Base-by-base conservation (phyloP, 305 asterid genomes). In the Solanum hybrid region DNA sequence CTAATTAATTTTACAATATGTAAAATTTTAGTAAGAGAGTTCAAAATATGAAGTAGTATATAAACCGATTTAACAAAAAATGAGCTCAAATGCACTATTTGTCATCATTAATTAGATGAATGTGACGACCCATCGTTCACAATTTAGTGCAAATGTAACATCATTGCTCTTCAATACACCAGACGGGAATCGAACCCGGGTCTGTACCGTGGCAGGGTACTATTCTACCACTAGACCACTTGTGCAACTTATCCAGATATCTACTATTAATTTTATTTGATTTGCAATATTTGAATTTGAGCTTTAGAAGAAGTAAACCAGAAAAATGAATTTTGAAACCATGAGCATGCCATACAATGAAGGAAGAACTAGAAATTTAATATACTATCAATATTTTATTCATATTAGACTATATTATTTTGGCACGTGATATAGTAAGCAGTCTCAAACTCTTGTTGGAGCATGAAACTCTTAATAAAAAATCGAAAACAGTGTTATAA, bases 181-280 rank as follows among this genome's bases (percentile, higher is more conserved):
- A 93, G 91, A 93, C 90, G 87, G 90, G 93, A 92, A 89, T 91
- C 93, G 91, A 93, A 93, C 94, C 90, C 93, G 91, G 92, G 94
- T 91, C 90, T 93, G 92, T 92, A 93, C 94, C 92, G 90, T 93
- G 94, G 93, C 93, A 27, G 93, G 92, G 91, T 93, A 90, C 92
- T 92, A 92, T 93, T 91, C 92, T 91, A 93, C 94, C 95, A 93
- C 94, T 93, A 91, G 95, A 92, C 94, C 94, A 87, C 91, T 91
- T 91, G 95, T 92, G 94, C 94, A 86, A 3, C 0, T 15, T 82
- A 2, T 9, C 3, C 5, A 32, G 10, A 1, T 3, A 1, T 0
- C 4, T 77, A 22, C 17, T 2, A 31, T 69, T 69, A 69, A 3
- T n/a, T 66, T 0, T 66, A 66, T n/a, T 66, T n/a, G 7, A 1